Evolutionary conservation across 2,329 filamentous ascomycete species (phyloP).

Genomic region (Aureobasidium namibiae): DNA sequence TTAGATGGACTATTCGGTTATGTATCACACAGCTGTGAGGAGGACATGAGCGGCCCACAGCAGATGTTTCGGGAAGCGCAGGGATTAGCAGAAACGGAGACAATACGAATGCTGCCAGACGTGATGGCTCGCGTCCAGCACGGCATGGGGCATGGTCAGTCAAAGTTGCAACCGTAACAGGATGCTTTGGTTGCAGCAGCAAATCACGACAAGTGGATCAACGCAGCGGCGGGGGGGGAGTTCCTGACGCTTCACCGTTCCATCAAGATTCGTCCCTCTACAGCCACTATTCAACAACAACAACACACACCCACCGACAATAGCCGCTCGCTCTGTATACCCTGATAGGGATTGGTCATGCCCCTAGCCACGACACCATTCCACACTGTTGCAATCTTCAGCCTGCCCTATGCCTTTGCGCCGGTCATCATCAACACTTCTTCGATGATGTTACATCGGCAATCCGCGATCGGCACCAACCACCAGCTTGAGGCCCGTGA

Average conservation of each 20-base stretch:
- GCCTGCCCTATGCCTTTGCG: neutral
- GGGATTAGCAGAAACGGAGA: neutral
- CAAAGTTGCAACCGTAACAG: neutral
- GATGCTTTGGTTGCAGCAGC: conserved; percentile 6
- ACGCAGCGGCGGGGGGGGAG: neutral
- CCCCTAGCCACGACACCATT: neutral
- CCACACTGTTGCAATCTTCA: neutral
- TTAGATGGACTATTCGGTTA: neutral
- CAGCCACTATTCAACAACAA: neutral
- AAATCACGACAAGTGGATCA: neutral
- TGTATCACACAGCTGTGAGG: conserved; percentile 7
- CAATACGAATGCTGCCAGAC: conserved; percentile 4
- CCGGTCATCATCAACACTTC: no score
- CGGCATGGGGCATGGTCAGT: conserved; percentile 4
- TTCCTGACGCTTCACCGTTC: conserved; percentile 1
- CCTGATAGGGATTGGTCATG: neutral
- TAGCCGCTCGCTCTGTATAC: neutral
- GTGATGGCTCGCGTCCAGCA: conserved; percentile 5
- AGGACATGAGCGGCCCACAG: neutral
- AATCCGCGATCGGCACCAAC: neutral
- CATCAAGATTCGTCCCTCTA: neutral
- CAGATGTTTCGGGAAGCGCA: neutral
- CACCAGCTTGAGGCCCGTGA: neutral
- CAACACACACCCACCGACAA: neutral
- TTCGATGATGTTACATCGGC: conserved; percentile 6